Evolutionary conservation across 192 early-diverging fungal species (phyloP).

Genomic region (Backusella australiensis): DNA sequence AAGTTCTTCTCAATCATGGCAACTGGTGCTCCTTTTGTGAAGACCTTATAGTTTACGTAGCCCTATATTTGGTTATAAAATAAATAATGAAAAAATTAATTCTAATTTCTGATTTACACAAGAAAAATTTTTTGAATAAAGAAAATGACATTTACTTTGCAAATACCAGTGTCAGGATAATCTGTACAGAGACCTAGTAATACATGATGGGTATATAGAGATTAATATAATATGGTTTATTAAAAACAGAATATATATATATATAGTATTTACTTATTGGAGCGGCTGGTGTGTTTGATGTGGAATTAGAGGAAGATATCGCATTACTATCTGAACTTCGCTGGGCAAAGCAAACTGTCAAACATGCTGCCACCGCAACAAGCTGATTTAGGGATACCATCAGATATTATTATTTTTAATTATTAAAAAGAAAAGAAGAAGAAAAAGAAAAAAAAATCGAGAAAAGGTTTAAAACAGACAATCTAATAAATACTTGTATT

Average conservation of each 20-base stretch:
- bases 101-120: neutral
- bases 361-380: neutral
- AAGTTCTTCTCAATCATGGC: conserved; percentile 6
- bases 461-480: neutral
- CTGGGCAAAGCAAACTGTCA: neutral
- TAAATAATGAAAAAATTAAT: neutral
- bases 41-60: conserved; percentile 1
- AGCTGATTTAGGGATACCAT: neutral
- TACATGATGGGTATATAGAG: neutral
- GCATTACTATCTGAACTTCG: neutral
- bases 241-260: neutral
- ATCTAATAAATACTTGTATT: neutral
- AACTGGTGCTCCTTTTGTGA: conserved; percentile 13
- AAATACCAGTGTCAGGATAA: conserved; percentile 12
- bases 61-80: neutral
- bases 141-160: neutral
- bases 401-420: neutral
- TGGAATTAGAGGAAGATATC: neutral
- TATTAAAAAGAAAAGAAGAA: neutral
- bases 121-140: no score
- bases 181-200: neutral
- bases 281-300: neutral
- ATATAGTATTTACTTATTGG: conserved; percentile 3
- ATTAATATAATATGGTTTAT: neutral
- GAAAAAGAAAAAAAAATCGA: neutral